A percentile compares a stretch with the other conserved stretches of the same genome.
These are phyloP conservation scores for Entoloma clypeatum DNA, from an alignment of 1,284 basidiomycete genomes.

Conservation along the genomic window DNA sequence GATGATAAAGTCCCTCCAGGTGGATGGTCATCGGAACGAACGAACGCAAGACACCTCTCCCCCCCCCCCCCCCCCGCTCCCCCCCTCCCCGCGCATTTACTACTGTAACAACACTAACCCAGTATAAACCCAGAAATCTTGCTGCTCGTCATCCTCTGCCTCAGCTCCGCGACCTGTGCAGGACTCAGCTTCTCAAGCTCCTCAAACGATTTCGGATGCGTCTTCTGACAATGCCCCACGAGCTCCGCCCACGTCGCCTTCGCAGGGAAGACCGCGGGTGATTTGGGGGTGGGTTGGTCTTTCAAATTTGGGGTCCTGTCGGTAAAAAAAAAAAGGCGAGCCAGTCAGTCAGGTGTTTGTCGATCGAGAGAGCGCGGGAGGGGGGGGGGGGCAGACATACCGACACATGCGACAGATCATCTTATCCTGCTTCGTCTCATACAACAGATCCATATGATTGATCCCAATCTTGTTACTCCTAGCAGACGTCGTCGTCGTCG, in stretches of 20 bases:
- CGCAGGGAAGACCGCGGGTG: conserved; percentile 19
- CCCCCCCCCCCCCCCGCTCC: too few species aligned
- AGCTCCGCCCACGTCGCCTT: conserved; percentile 28
- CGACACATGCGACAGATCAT: conserved; percentile 30
- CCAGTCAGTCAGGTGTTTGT: conserved; percentile 1
- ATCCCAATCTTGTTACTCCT: conserved; percentile 27
- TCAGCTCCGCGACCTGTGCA: conserved; percentile 31
- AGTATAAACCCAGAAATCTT: conserved; percentile 15
- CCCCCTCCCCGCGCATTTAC: too few species aligned
- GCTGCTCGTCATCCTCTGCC: conserved; percentile 25
- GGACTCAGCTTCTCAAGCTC: conserved; percentile 29
- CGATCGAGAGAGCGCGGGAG: conserved; percentile 4
- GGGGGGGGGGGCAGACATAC: conserved; percentile 18
- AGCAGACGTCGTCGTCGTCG: too few species aligned
- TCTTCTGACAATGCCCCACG: conserved; percentile 27
- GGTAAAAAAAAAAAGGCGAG: neutral
- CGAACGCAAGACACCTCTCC: too few species aligned
- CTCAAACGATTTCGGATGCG: conserved; percentile 28
- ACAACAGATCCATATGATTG: conserved; percentile 31
- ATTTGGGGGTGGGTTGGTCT: conserved; percentile 1
- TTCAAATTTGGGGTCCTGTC: conserved; percentile 8
- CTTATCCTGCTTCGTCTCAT: conserved; percentile 22
- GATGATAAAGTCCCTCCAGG: too few species aligned
- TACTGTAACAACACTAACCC: too few species aligned
- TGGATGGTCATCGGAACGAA: too few species aligned